A percentile compares a stretch with the other conserved stretches of the same genome.
Conservation (phyloP, 176 grass and related monocot species). For the Poa pratensis region DNA sequence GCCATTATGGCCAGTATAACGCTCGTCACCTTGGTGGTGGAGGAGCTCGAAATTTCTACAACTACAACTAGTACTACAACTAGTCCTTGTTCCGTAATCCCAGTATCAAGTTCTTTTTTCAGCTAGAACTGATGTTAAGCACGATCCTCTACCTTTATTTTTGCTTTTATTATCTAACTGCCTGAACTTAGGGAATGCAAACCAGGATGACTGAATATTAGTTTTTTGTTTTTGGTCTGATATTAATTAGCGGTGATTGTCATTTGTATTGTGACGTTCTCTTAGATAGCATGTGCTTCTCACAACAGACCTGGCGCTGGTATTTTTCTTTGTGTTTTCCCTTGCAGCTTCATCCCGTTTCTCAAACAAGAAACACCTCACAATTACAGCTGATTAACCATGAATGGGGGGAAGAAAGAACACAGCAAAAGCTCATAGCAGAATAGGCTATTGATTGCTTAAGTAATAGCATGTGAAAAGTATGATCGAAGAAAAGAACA, state of each 20-base stretch:
- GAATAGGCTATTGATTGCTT: neutral
- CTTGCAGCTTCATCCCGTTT: no score
- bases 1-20: no score
- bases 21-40: neutral
- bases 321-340: neutral
- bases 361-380: neutral
- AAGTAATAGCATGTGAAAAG: conserved; percentile 17
- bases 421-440: neutral
- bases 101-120: neutral
- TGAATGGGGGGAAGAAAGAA: neutral
- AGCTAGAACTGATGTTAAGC: neutral
- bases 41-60: neutral
- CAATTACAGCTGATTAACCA: neutral
- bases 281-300: neutral
- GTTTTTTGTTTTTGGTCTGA: neutral
- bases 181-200: neutral
- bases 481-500: conserved; percentile 30
- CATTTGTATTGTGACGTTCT: neutral
- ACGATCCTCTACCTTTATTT: neutral
- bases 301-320: neutral
- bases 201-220: neutral
- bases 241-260: neutral
- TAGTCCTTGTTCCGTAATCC: neutral
- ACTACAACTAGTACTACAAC: conserved; percentile 7
- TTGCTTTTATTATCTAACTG: neutral